phyloP scores from a whole-genome alignment of 148 eudicot genomes.

The Silene uniflora region DNA sequence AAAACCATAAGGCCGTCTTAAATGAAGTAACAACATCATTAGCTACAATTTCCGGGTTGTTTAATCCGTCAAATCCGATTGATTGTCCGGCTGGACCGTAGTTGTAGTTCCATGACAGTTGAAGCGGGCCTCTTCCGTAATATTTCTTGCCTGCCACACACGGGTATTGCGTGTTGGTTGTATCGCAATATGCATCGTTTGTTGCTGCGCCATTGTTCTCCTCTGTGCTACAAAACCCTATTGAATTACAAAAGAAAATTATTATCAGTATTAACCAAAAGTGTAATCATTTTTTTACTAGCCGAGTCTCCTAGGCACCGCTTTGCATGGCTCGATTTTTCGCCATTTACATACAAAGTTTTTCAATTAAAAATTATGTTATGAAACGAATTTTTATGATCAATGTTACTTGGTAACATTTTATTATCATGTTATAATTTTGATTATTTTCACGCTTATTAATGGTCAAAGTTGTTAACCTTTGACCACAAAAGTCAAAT shows the following conservation, averaged over 20 bases:
- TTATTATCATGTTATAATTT: no score
- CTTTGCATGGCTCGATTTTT: no score
- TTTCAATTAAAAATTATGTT: no score
- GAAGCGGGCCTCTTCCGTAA: constrained; percentile 67
- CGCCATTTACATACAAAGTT: no score
- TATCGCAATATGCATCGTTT: constrained; percentile 34
- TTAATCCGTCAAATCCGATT: constrained; percentile 43
- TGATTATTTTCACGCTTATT: no score
- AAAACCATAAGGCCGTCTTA: constrained; percentile 58
- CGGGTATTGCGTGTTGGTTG: constrained; percentile 35
- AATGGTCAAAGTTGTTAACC: no score
- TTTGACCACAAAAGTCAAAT: no score
- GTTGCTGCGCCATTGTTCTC: constrained; percentile 37
- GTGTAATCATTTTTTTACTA: no score
- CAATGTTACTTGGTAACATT: no score
- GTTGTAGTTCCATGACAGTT: constrained; percentile 57
- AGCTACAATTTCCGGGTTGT: constrained; percentile 47
- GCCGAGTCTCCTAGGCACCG: no score
- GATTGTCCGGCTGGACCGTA: constrained; percentile 43
- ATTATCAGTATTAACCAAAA: background rate
- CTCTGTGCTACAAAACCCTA: constrained; percentile 50
- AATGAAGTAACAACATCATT: constrained; percentile 42
- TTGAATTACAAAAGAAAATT: background rate
- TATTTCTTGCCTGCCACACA: constrained; percentile 38
- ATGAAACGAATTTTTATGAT: no score